These are phyloP conservation scores for Sporothrix pallida DNA, from an alignment of 2,329 filamentous ascomycete genomes.

Conservation along the genomic window DNA sequence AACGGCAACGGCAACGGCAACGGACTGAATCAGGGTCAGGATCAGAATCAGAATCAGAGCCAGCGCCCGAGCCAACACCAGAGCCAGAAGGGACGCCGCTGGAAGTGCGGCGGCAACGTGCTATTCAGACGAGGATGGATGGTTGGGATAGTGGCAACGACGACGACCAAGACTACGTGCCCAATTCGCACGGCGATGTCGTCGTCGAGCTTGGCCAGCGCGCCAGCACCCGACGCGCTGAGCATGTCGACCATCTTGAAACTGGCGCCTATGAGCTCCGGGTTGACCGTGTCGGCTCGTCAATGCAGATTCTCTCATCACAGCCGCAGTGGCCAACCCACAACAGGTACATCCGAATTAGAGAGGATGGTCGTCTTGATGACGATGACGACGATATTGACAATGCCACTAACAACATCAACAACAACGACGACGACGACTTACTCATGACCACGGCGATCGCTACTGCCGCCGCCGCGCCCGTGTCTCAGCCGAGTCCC, in stretches of 20 bases:
- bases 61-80: no score
- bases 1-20: background rate
- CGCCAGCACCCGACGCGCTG: no score
- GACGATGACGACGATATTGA: background rate
- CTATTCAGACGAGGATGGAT: background rate
- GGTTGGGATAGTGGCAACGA: background rate
- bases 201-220: no score
- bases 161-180: background rate
- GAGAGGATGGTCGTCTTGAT: no score
- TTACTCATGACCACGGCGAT: background rate
- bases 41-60: no score
- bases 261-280: background rate
- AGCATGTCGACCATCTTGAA: no score
- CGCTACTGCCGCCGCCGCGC: background rate
- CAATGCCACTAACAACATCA: slow-evolving; percentile 2
- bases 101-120: background rate
- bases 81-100: background rate
- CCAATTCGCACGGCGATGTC: no score
- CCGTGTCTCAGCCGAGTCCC: background rate
- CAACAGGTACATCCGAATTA: no score
- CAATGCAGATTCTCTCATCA: background rate
- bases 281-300: background rate
- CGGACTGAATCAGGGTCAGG: background rate
- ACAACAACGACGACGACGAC: background rate
- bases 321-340: background rate